Evolutionary conservation across 2,329 filamentous ascomycete genomes (phyloP).

Genomic region (Apiospora rasikravindrae): DNA sequence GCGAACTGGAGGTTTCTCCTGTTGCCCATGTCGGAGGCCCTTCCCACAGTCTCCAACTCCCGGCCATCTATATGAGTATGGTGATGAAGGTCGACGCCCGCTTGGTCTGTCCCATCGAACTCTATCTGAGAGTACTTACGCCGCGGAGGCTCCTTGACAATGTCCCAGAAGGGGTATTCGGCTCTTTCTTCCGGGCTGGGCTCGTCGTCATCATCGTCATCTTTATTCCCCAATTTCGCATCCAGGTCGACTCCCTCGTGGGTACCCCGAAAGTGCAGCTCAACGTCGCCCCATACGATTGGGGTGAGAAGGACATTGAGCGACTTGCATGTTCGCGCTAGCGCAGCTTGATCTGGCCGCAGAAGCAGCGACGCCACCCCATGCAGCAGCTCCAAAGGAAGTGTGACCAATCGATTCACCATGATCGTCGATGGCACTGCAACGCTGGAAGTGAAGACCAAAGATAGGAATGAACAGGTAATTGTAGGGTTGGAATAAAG

Average conservation of each 20-base stretch:
- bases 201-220: not conserved
- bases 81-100: not conserved
- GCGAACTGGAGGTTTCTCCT: slow-evolving; percentile 13
- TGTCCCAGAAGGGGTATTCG: not conserved
- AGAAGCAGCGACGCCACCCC: not conserved
- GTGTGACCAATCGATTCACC: not conserved
- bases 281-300: slow-evolving; percentile 19
- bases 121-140: not conserved
- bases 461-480: too few relatives aligned
- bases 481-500: not conserved
- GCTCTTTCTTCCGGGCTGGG: too few relatives aligned
- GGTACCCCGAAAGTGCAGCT: slow-evolving; percentile 19
- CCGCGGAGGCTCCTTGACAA: not conserved
- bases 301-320: slow-evolving; percentile 20
- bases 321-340: slow-evolving; percentile 20
- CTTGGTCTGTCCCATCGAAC: not conserved
- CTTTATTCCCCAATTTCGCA: not conserved
- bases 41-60: not conserved
- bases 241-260: slow-evolving; percentile 21
- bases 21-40: not conserved
- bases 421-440: not conserved
- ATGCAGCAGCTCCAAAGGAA: not conserved
- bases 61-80: not conserved
- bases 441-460: not conserved
- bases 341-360: slow-evolving; percentile 18